A percentile compares a stretch with the other conserved stretches of the same genome.
phyloP scores from a whole-genome alignment of 169 alveolate species.

The Plasmodium knowlesi region DNA sequence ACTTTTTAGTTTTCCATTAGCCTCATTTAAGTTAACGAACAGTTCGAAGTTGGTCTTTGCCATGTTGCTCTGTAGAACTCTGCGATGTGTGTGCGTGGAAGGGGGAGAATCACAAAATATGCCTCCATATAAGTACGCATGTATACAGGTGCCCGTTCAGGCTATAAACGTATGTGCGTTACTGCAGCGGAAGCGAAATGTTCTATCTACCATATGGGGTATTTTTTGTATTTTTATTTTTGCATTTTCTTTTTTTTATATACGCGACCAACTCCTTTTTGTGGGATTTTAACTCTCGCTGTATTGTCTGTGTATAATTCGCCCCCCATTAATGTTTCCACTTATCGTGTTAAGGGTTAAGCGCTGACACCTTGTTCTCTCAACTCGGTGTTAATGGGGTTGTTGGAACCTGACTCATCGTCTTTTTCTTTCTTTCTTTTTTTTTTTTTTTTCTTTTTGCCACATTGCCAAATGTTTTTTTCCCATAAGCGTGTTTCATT shows the following conservation, averaged over 20 bases:
- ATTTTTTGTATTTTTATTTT: not conserved
- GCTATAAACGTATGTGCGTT: not conserved
- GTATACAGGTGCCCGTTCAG: not conserved
- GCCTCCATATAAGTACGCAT: not conserved
- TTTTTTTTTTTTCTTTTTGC: not conserved
- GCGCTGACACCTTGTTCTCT: not conserved
- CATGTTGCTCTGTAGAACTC: constrained; percentile 24
- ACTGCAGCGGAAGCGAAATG: not conserved
- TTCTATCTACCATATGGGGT: not conserved
- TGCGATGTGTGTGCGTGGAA: not conserved
- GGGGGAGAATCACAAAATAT: not conserved
- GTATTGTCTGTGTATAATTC: not conserved
- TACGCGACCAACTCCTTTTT: not conserved
- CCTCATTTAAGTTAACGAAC: constrained; percentile 52
- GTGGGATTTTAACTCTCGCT: not conserved
- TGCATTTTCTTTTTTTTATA: not conserved
- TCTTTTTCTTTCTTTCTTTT: not conserved
- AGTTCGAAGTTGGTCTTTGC: constrained; percentile 52
- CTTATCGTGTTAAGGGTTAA: not conserved
- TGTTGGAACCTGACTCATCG: not conserved
- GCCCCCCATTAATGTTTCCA: not conserved
- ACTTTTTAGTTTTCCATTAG: constrained; percentile 29
- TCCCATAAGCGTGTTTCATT: not conserved
- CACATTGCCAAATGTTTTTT: not conserved
- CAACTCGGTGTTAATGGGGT: not conserved